These are phyloP conservation scores for Pseudocercospora eumusae DNA, from an alignment of 2,329 filamentous ascomycete species.

Conservation along the genomic window DNA sequence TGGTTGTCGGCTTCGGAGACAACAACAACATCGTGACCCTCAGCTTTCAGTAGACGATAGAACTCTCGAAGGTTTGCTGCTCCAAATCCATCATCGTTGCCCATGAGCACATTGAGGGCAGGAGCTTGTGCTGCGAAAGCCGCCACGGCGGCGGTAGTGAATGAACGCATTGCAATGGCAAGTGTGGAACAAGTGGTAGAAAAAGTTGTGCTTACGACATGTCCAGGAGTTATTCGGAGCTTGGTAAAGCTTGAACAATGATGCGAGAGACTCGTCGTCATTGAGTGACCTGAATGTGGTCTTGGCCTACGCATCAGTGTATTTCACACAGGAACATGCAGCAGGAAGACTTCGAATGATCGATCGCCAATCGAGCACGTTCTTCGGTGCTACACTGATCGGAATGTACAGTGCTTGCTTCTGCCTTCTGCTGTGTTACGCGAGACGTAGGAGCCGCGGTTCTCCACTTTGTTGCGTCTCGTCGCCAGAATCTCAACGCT, in stretches of 20 bases:
- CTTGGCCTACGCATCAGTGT: conserved; percentile 1
- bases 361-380: background rate
- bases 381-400: background rate
- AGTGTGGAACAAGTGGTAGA: background rate
- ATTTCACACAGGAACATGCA: background rate
- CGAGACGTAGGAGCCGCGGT: background rate
- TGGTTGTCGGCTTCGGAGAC: conserved; percentile 48
- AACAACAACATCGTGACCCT: conserved; percentile 46
- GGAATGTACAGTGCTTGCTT: background rate
- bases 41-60: conserved; percentile 43
- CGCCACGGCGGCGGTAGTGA: conserved; percentile 18
- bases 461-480: background rate
- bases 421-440: background rate
- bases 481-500: background rate
- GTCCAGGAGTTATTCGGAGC: background rate
- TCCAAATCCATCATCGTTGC: conserved; percentile 45
- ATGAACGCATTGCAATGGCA: conserved; percentile 19
- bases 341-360: background rate
- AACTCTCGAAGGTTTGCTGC: conserved; percentile 42
- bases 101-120: conserved; percentile 42
- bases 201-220: background rate
- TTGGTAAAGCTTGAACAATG: conserved; percentile 4
- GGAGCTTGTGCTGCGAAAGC: conserved; percentile 19
- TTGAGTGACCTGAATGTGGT: background rate
- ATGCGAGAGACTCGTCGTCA: background rate